Conservation (phyloP, 169 alveolate species). For the Plasmodium gallinaceum region DNA sequence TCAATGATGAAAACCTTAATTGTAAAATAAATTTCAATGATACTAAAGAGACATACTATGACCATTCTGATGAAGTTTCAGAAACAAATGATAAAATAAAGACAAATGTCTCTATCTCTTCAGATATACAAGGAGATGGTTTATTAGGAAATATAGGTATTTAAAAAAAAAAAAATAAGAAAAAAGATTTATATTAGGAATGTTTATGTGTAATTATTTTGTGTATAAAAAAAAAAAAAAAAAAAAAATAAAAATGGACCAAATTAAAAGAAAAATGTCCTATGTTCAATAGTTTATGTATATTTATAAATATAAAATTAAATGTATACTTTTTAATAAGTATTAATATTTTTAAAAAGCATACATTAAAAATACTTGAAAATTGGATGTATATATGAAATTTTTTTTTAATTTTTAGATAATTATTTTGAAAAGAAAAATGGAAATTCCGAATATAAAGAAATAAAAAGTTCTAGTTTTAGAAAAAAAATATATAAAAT, state of each 20-base stretch:
- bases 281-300: background rate
- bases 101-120: background rate
- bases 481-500: slow-evolving; percentile 22
- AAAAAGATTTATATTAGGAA: background rate
- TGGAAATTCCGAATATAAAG: background rate
- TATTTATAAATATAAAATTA: background rate
- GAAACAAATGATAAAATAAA: slow-evolving; percentile 18
- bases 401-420: slow-evolving; percentile 4
- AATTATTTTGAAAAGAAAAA: background rate
- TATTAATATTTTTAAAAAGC: background rate
- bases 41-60: slow-evolving; percentile 1
- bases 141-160: slow-evolving; percentile 27
- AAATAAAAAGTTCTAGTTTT: slow-evolving; percentile 5
- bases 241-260: too few species aligned
- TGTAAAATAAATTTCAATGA: slow-evolving; percentile 10
- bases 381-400: background rate
- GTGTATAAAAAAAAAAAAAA: background rate
- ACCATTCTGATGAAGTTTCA: slow-evolving; percentile 7
- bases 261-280: background rate
- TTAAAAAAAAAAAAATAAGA: background rate
- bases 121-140: slow-evolving; percentile 25
- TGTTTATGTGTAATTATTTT: background rate
- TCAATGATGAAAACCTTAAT: slow-evolving; percentile 7
- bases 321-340: background rate
- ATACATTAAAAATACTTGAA: background rate